Conservation (phyloP, 768 basidiomycete species). For the Lentinula guzmanii region DNA sequence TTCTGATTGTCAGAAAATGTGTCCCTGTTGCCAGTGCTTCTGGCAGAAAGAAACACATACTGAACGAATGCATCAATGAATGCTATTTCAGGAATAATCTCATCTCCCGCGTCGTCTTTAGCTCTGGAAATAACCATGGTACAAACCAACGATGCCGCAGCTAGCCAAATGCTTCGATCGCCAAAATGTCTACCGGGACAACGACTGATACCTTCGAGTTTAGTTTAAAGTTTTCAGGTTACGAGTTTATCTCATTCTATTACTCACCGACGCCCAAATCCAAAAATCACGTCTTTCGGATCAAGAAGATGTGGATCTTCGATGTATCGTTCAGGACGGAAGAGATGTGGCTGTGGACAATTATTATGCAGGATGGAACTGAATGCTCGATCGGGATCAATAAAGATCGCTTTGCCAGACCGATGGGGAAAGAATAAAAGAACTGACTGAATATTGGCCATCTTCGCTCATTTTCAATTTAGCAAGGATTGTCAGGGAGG, state of each 20-base stretch:
- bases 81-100: slow-evolving; percentile 28
- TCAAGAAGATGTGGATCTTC: slow-evolving; percentile 32
- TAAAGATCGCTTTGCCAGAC: neutral
- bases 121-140: slow-evolving; percentile 38
- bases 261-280: slow-evolving; percentile 49
- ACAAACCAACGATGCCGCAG: slow-evolving; percentile 37
- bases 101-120: slow-evolving; percentile 34
- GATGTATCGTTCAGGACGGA: slow-evolving; percentile 46
- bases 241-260: neutral
- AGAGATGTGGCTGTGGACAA: slow-evolving; percentile 39
- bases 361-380: slow-evolving; percentile 37
- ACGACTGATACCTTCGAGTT: slow-evolving; percentile 23
- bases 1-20: neutral
- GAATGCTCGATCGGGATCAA: neutral
- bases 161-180: slow-evolving; percentile 39
- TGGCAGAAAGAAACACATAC: slow-evolving; percentile 23
- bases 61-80: slow-evolving; percentile 40
- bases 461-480: slow-evolving; percentile 14
- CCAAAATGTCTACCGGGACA: slow-evolving; percentile 55
- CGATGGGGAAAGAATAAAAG: neutral
- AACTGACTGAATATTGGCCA: slow-evolving; percentile 10
- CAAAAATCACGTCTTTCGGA: slow-evolving; percentile 46
- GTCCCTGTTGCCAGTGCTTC: neutral
- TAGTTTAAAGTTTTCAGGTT: neutral
- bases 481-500: slow-evolving; percentile 16